Conservation (phyloP, 2,329 filamentous ascomycete genomes). For the Cucurbitaria berberidis region DNA sequence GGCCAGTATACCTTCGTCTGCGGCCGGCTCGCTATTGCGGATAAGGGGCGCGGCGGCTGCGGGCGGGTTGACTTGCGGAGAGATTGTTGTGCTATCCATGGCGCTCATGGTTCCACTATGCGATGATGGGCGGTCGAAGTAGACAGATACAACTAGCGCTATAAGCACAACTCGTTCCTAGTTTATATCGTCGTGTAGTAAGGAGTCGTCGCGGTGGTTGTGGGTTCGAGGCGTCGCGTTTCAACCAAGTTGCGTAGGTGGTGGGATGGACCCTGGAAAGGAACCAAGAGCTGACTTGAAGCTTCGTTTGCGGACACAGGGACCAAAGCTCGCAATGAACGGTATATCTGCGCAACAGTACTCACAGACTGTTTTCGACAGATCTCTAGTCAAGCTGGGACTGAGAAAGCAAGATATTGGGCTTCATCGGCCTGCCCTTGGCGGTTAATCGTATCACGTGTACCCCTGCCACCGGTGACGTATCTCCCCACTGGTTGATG, state of each 20-base stretch:
- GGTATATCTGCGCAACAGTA: neutral
- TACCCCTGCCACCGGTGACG: constrained; percentile 3
- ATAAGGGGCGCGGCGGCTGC: constrained; percentile 24
- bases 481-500: neutral
- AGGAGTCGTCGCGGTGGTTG: constrained; percentile 13
- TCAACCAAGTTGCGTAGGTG: constrained; percentile 8
- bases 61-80: constrained; percentile 15
- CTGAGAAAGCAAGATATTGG: constrained; percentile 1
- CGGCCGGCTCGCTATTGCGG: constrained; percentile 30
- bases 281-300: neutral
- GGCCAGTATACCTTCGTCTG: constrained; percentile 33
- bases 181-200: constrained; percentile 5
- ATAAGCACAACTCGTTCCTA: neutral
- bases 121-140: neutral
- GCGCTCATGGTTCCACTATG: constrained; percentile 15
- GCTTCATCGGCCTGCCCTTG: neutral
- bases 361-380: neutral
- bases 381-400: neutral
- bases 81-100: constrained; percentile 5
- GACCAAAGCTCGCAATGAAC: neutral
- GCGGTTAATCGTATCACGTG: constrained; percentile 1
- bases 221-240: constrained; percentile 9
- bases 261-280: constrained; percentile 19
- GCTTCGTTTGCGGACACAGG: neutral
- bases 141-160: neutral